phyloP scores from a whole-genome alignment of 306 rosid genomes.

The Vachellia pachyceras region DNA sequence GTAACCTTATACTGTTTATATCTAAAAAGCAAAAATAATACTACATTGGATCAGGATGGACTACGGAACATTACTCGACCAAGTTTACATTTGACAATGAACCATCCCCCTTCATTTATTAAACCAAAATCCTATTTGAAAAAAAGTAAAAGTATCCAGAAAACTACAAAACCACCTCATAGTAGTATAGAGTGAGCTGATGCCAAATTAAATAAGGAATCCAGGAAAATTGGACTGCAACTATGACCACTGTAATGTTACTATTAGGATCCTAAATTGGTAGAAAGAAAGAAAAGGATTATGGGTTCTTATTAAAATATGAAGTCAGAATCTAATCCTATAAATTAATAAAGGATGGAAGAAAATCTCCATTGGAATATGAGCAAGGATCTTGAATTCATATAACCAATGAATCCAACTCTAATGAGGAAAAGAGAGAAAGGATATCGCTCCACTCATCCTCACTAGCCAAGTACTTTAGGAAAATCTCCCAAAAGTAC shows the following conservation, averaged over 20 bases:
- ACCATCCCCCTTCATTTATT: neutral
- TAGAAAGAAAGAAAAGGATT: too few species aligned
- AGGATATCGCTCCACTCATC: too few species aligned
- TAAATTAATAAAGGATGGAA: too few species aligned
- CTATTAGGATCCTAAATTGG: too few species aligned
- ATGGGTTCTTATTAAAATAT: too few species aligned
- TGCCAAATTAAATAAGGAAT: neutral
- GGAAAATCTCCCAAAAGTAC: too few species aligned
- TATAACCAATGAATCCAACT: too few species aligned
- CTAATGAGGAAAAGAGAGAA: too few species aligned
- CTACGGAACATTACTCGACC: neutral
- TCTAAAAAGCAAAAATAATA: neutral
- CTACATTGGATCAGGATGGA: neutral
- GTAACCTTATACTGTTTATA: neutral
- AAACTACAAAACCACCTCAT: neutral
- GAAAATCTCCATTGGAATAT: too few species aligned
- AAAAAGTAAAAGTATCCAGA: neutral
- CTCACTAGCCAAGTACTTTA: too few species aligned
- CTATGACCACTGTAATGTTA: constrained; percentile 14
- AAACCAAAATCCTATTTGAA: neutral
- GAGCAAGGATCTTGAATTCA: too few species aligned
- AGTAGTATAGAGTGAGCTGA: constrained; percentile 8
- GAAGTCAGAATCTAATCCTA: too few species aligned
- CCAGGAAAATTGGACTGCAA: constrained; percentile 11
- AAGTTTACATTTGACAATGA: neutral